These are phyloP conservation scores for Epichloe sp. DNA, from an alignment of 2,329 filamentous ascomycete genomes.

Conservation along the genomic window DNA sequence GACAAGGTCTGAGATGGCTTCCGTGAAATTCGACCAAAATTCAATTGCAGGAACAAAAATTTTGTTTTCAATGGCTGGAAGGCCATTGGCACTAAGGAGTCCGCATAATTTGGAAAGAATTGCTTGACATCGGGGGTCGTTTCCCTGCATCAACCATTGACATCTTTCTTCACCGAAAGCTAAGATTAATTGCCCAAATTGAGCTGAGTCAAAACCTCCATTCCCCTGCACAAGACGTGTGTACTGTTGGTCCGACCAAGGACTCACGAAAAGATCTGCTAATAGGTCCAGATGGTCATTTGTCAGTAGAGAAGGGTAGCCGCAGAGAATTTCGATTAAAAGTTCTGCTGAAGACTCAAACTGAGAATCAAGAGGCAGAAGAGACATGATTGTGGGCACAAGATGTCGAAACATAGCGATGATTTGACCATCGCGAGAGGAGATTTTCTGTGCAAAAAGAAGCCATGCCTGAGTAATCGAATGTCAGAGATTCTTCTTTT, in stretches of 20 bases:
- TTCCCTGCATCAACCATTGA: constrained; percentile 41
- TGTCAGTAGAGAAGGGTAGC: constrained; percentile 50
- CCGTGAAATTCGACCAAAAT: constrained; percentile 69
- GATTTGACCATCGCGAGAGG: constrained; percentile 42
- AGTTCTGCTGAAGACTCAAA: constrained; percentile 50
- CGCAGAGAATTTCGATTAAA: constrained; percentile 50
- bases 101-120: constrained; percentile 48
- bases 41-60: constrained; percentile 64
- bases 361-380: constrained; percentile 43
- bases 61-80: constrained; percentile 58
- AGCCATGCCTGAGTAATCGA: constrained; percentile 50
- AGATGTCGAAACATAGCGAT: constrained; percentile 46
- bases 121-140: constrained; percentile 34
- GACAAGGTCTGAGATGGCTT: constrained; percentile 48
- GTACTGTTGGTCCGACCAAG: constrained; percentile 46
- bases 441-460: constrained; percentile 54
- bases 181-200: constrained; percentile 53
- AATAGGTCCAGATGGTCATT: constrained; percentile 44
- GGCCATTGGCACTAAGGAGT: constrained; percentile 52
- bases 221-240: constrained; percentile 45
- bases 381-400: constrained; percentile 45
- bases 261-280: constrained; percentile 44
- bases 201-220: constrained; percentile 49
- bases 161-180: constrained; percentile 56
- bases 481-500: background rate